Base-by-base conservation (phyloP, 148 eudicot genomes). In the Suaeda aralocaspica region DNA sequence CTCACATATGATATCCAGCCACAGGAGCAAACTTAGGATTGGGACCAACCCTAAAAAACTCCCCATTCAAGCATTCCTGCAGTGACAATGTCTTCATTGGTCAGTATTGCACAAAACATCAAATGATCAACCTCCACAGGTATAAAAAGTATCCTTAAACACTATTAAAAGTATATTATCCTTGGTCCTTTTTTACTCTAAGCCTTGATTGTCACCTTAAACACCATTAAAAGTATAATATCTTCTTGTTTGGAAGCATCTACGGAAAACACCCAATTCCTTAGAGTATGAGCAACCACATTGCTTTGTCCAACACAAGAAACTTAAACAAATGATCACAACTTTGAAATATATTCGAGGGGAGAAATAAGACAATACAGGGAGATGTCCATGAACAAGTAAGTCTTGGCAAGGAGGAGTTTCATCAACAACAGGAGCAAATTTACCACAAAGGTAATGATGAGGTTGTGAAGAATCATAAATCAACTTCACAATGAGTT, bases 31-130 rank as follows among this genome's bases (percentile, higher is more conserved):
- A 85, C 85, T 91, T 94, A 11, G 97, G 88, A 71, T 94, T 94
- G 22, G 99, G 97, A 50, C 99, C 99, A 64, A 94, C 93, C 76
- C 97, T 84, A 68, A 94, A 96, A 77, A 94, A 94, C 75, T 91
- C 97, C 41, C 99, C 99, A 86, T 91, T 89, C 70, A 94, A 75
- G 80, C 96, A 94, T 45, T 91, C 95, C 99, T 94, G 85, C 72
- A 72, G 64, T 33, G 24, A 64, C 39, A 24, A 15, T 36, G 15
- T 31, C 0, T 6, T 6, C 2, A 60, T 58, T 30, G 48, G 26
- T 25, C 26, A 61, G 10, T 21, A 39, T 39, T 8, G 28, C 39
- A 62, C 44, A 55, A 58, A 28, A 42, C 39, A 45, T 11, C 52
- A 28, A 44, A 42, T 49, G 31, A n/a, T n/a, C n/a, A 26, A 4